phyloP scores from a whole-genome alignment of 345 rosid genomes.

The Citrus reticulata region DNA sequence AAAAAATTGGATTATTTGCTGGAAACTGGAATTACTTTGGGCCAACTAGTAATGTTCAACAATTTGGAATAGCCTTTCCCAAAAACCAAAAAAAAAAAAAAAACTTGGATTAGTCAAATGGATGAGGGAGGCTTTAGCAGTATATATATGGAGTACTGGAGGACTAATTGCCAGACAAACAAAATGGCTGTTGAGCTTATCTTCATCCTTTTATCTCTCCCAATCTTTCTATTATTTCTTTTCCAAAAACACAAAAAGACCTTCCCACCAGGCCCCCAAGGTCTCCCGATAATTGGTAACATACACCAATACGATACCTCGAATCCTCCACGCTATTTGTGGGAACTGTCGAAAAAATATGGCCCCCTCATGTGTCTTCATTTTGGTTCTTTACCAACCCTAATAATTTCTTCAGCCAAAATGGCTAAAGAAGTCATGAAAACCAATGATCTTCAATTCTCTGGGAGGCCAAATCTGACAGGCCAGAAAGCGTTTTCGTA shows the following conservation, averaged over 20 bases:
- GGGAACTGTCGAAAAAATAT: slow-evolving; percentile 39
- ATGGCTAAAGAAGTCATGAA: slow-evolving; percentile 26
- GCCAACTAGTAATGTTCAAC: no score
- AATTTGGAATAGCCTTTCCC: no score
- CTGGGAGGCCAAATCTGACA: slow-evolving; percentile 18
- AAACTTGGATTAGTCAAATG: no score
- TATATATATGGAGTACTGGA: no score
- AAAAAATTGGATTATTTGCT: no score
- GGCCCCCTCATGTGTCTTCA: slow-evolving; percentile 47
- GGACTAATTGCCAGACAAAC: no score
- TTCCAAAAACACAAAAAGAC: slow-evolving; percentile 10
- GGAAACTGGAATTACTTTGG: no score
- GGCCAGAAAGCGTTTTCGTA: slow-evolving; percentile 26
- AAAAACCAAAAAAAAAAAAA: no score
- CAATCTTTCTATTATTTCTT: slow-evolving; percentile 16
- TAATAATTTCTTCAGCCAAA: slow-evolving; percentile 44
- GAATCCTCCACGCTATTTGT: slow-evolving; percentile 26
- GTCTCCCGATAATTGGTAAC: slow-evolving; percentile 52
- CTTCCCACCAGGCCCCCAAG: slow-evolving; percentile 45
- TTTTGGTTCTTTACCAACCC: slow-evolving; percentile 26
- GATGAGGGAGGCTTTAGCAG: no score
- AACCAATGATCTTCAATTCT: slow-evolving; percentile 25
- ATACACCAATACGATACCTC: slow-evolving; percentile 33
- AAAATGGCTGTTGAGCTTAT: neutral
- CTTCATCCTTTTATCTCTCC: slow-evolving; percentile 11